These are phyloP conservation scores for Claviceps arundinis DNA, from an alignment of 2,329 filamentous ascomycete genomes.

Conservation along the genomic window DNA sequence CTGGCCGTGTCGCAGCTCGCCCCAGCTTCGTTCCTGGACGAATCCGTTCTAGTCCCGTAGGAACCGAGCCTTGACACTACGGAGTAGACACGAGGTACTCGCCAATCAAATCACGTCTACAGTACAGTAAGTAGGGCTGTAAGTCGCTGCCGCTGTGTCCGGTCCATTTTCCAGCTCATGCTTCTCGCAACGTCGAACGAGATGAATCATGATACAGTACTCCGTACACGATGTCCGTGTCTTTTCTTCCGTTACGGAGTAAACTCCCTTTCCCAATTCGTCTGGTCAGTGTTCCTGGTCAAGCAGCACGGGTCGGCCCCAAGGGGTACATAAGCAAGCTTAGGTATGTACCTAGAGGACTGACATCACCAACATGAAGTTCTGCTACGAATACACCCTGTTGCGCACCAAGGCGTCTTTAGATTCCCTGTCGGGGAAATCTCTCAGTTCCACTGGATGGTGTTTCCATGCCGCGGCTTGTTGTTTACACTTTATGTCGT, in stretches of 20 bases:
- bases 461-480: background rate
- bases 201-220: no score
- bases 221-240: background rate
- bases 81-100: background rate
- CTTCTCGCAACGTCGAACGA: no score
- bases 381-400: background rate
- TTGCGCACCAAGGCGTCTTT: background rate
- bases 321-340: background rate
- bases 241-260: background rate
- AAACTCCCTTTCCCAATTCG: background rate
- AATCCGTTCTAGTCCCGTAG: background rate
- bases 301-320: background rate
- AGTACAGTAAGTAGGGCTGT: no score
- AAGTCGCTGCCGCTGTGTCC: no score
- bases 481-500: background rate
- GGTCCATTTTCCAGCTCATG: no score
- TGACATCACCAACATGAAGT: background rate
- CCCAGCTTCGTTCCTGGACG: background rate
- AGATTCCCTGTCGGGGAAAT: background rate
- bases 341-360: background rate
- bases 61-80: background rate
- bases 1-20: background rate
- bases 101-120: no score
- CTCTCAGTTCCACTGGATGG: background rate
- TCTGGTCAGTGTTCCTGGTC: background rate